These are phyloP conservation scores for Oxyria digyna DNA, from an alignment of 148 eudicot genomes.

Conservation along the genomic window DNA sequence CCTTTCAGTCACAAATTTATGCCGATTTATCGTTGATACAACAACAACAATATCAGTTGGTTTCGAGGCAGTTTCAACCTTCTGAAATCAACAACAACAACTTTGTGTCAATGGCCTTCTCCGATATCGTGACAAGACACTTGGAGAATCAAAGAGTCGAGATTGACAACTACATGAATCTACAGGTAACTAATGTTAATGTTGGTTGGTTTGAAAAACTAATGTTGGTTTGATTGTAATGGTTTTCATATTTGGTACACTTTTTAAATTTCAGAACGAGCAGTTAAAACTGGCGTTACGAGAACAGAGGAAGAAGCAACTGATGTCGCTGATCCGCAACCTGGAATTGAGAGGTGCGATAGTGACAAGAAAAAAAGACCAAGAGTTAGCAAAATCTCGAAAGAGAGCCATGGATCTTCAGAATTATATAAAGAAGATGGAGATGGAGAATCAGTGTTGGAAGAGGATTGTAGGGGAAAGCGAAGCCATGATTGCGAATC, in stretches of 20 bases:
- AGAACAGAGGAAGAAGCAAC: constrained; percentile 56
- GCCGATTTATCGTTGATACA: not conserved
- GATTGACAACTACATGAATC: constrained; percentile 35
- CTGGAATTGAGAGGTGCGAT: constrained; percentile 26
- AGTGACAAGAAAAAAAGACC: constrained; percentile 42
- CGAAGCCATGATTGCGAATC: constrained; percentile 32
- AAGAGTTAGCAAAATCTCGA: constrained; percentile 35
- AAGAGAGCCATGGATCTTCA: constrained; percentile 42
- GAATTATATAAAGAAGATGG: constrained; percentile 30
- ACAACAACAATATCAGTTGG: not conserved
- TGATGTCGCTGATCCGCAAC: constrained; percentile 19
- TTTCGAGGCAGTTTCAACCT: not conserved
- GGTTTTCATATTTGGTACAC: not conserved
- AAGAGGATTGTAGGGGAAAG: constrained; percentile 44
- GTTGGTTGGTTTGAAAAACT: too few species aligned
- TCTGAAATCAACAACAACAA: not conserved
- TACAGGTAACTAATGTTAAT: constrained; percentile 43
- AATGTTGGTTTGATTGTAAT: not conserved
- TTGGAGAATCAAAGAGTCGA: constrained; percentile 40
- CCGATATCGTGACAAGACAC: constrained; percentile 16
- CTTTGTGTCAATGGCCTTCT: constrained; percentile 13
- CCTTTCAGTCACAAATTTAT: not conserved
- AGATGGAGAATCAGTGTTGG: constrained; percentile 51
- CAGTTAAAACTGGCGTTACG: constrained; percentile 47
- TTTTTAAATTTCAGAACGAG: constrained; percentile 40